Evolutionary conservation across 1,284 basidiomycete genomes (phyloP), one percentile per base, ranked within the genome.

Genomic region (Moniliella sp.): DNA sequence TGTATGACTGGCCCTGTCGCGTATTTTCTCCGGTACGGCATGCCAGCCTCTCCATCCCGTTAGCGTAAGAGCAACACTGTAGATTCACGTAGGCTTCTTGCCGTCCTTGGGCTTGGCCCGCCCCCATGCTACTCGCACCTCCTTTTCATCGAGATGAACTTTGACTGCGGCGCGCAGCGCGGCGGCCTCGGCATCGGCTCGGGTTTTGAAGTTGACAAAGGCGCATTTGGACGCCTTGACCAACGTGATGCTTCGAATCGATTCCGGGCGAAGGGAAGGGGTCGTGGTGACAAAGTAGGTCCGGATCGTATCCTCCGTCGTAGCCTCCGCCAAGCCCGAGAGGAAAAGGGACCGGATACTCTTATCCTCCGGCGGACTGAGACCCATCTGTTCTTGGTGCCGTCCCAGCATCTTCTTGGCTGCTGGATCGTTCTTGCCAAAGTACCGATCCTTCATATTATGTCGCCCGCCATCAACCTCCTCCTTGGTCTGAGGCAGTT

Each of bases 271-370:
- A n/a, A 52, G 36, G n/a, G 35, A 26, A 69, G 69, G 29, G 2
- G 48, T 42, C 12, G 39, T 31, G 13, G 30, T 36, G 16, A 76
- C 58, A 27, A 88, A 73, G 16, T 70, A 66, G 3, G 80, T 75
- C 18, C 81, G 76, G 36, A 97, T 69, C 34, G 71, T 73, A 10
- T 71, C 65, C 56, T 94, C 84, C 0, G 74, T 76, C 0, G 74
- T 72, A 15, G 68, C 65, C 0, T 71, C 50, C 1, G 88, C 76
- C 15, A 99, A 68, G 2, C 77, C 75, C 3, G 86, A 75, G 32
- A 97, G 68, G 64, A 93, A 86, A 10, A 99, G 65, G 1, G 88
- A 91, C 62, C 86, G 81, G 33, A 97, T 74, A 2, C 71, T 69
- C 40, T 68, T 61, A 61, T 97, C 88, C 46, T 83, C 80, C 25